phyloP scores from a whole-genome alignment of 768 basidiomycete species.

The Hypholoma sublateritium region DNA sequence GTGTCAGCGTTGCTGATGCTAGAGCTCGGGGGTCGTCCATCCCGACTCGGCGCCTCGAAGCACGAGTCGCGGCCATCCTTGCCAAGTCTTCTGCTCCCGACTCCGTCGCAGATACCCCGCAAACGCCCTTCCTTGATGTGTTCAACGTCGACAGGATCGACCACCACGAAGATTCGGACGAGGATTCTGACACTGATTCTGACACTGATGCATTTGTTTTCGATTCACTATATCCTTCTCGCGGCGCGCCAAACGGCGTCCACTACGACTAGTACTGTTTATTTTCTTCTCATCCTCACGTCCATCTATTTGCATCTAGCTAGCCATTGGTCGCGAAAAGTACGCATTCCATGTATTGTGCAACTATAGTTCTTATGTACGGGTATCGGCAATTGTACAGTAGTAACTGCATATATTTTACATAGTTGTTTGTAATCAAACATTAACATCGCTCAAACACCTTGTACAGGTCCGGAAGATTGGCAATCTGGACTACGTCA shows the following conservation, averaged over 20 bases:
- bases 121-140: conserved; percentile 79
- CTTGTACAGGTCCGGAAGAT: conserved; percentile 87
- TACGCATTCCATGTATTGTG: conserved; percentile 12
- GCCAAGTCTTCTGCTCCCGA: conserved; percentile 70
- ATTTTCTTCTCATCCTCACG: conserved; percentile 5
- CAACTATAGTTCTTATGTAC: conserved; percentile 5
- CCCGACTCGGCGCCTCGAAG: conserved; percentile 67
- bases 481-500: conserved; percentile 87
- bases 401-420: conserved; percentile 17
- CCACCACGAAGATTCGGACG: conserved; percentile 49
- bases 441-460: conserved; percentile 90
- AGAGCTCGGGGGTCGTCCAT: conserved; percentile 32
- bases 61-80: conserved; percentile 78
- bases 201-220: conserved; percentile 64
- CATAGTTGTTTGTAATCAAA: conserved; percentile 11
- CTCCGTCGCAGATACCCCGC: conserved; percentile 56
- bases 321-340: conserved; percentile 9
- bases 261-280: conserved; percentile 31
- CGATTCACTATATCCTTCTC: conserved; percentile 50
- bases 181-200: conserved; percentile 47
- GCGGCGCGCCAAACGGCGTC: conserved; percentile 46
- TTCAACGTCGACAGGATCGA: conserved; percentile 56
- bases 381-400: conserved; percentile 14
- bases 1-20: conserved; percentile 25
- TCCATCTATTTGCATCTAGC: conserved; percentile 10